Evolutionary conservation across 2,329 filamentous ascomycete species (phyloP).

Genomic region (Sporothrix euskadiensis): DNA sequence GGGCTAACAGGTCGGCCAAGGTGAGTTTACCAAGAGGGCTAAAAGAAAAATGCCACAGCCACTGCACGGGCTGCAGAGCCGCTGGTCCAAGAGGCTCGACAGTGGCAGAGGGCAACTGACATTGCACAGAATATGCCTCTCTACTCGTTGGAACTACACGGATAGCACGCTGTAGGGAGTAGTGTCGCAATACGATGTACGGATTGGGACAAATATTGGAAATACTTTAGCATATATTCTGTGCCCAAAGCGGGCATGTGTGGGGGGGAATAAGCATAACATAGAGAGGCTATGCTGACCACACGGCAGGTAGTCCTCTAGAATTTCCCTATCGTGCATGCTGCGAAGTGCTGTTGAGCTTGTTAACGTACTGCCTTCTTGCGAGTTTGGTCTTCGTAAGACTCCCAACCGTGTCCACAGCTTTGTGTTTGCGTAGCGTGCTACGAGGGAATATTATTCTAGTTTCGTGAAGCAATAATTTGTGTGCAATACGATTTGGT

Average conservation of each 20-base stretch:
- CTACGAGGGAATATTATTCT: not conserved
- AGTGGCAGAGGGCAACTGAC: not conserved
- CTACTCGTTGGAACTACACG: not conserved
- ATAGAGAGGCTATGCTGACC: not conserved
- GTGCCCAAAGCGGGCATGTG: constrained; percentile 2
- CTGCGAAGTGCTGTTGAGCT: not conserved
- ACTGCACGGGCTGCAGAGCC: not conserved
- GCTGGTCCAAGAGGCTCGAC: not conserved
- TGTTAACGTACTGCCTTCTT: not conserved
- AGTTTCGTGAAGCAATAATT: not conserved
- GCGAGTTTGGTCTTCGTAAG: not conserved
- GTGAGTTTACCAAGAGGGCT: too few relatives aligned
- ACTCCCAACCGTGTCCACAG: not conserved
- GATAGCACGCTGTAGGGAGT: not conserved
- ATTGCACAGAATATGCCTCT: not conserved
- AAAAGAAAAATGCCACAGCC: not conserved
- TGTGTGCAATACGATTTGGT: not conserved
- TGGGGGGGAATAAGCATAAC: not conserved
- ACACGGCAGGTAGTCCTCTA: not conserved
- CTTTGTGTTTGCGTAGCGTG: not conserved
- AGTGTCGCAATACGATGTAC: not conserved
- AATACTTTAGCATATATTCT: constrained; percentile 11
- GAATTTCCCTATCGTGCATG: not conserved
- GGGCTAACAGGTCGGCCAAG: not conserved
- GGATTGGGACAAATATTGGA: constrained; percentile 17